These are phyloP conservation scores for Brassica juncea DNA, from an alignment of 345 rosid genomes.

Conservation along the genomic window DNA sequence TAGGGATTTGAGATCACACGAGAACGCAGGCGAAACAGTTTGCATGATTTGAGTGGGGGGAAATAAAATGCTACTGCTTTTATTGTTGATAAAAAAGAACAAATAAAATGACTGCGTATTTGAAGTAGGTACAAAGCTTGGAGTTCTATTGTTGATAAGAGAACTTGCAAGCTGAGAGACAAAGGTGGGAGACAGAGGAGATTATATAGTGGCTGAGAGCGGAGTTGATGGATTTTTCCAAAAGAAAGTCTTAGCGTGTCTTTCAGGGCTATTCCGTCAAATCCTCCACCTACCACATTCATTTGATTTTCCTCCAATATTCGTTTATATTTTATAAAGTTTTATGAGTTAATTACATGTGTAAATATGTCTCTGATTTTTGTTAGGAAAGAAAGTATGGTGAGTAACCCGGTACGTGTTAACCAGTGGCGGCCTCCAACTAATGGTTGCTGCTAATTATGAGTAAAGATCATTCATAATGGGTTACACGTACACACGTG, in stretches of 20 bases:
- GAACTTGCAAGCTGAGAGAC: conserved; percentile 41
- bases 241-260: conserved; percentile 29
- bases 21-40: conserved; percentile 43
- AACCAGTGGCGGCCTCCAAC: conserved; percentile 21
- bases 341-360: background rate
- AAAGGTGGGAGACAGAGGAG: conserved; percentile 18
- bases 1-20: conserved; percentile 23
- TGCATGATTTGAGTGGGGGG: conserved; percentile 43
- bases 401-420: conserved; percentile 29
- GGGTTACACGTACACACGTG: conserved; percentile 7
- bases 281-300: conserved; percentile 40
- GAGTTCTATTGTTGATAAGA: conserved; percentile 24
- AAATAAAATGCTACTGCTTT: background rate
- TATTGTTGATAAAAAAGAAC: background rate
- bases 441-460: conserved; percentile 22
- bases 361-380: background rate
- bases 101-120: conserved; percentile 14
- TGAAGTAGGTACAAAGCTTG: conserved; percentile 27
- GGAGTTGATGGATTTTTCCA: background rate
- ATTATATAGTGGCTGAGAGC: conserved; percentile 26
- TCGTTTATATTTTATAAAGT: conserved; percentile 9
- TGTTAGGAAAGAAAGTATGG: conserved; percentile 13
- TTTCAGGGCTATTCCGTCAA: conserved; percentile 34
- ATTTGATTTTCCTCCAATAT: conserved; percentile 1
- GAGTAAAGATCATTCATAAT: conserved; percentile 2